Percentiles rank a stretch among this genome's conserved stretches.
phyloP scores from a whole-genome alignment of 768 basidiomycete species.

The Kwoniella shandongensis region DNA sequence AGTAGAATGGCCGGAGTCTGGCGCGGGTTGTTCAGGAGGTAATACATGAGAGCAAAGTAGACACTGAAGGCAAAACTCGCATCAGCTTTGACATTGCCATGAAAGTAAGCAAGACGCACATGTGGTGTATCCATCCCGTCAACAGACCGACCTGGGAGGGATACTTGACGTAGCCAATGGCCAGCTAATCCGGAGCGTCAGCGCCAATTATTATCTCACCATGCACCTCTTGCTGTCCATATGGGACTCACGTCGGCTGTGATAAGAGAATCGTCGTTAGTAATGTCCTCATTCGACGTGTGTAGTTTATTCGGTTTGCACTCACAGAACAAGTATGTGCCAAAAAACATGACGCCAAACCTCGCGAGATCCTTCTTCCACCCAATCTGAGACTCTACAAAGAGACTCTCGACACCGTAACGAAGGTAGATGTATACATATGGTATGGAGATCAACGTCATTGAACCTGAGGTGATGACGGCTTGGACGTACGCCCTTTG shows the following conservation, averaged over 20 bases:
- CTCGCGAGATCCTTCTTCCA: conserved; percentile 42
- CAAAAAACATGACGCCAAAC: conserved; percentile 55
- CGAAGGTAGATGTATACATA: conserved; percentile 51
- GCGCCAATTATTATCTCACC: too few species aligned
- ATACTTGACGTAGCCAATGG: conserved; percentile 59
- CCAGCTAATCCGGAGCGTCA: conserved; percentile 52
- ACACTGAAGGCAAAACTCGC: conserved; percentile 26
- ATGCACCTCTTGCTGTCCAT: too few species aligned
- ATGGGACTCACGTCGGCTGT: conserved; percentile 39
- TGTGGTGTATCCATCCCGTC: conserved; percentile 63
- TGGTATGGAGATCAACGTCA: conserved; percentile 57
- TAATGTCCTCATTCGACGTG: too few species aligned
- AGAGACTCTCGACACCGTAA: conserved; percentile 45
- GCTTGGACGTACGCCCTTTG: conserved; percentile 61
- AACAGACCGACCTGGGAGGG: conserved; percentile 58
- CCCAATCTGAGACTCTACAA: conserved; percentile 35
- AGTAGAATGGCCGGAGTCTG: conserved; percentile 59
- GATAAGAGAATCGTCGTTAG: background rate
- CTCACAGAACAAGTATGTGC: conserved; percentile 58
- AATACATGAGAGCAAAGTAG: conserved; percentile 57
- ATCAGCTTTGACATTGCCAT: background rate
- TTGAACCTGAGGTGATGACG: conserved; percentile 54
- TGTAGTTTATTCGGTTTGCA: too few species aligned
- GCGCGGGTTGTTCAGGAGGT: conserved; percentile 52
- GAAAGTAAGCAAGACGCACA: conserved; percentile 23